phyloP scores from a whole-genome alignment of 768 basidiomycete genomes.

The Termitomyces sp. region DNA sequence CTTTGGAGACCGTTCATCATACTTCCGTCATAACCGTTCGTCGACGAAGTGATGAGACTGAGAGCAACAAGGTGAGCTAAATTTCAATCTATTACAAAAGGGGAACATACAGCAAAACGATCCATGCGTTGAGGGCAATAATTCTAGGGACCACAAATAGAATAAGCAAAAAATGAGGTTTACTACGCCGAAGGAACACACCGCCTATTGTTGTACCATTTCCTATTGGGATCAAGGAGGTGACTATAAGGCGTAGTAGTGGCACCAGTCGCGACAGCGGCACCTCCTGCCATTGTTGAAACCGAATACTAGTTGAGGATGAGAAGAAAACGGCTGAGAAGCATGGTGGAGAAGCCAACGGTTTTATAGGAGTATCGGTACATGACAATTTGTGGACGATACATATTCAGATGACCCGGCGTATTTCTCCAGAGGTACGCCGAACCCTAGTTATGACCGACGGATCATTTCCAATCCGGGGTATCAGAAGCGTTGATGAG shows the following conservation, averaged over 20 bases:
- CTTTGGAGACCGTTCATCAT: conserved; percentile 83
- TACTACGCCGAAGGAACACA: conserved; percentile 17
- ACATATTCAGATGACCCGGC: conserved; percentile 32
- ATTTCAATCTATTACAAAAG: neutral
- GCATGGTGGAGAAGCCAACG: conserved; percentile 20
- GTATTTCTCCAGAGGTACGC: conserved; percentile 45
- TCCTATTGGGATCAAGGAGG: conserved; percentile 61
- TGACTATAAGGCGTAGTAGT: conserved; percentile 35
- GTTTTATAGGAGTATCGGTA: conserved; percentile 27
- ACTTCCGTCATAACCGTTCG: conserved; percentile 73
- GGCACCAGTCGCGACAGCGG: conserved; percentile 32
- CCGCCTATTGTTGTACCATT: conserved; percentile 79
- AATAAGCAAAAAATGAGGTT: neutral
- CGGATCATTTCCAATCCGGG: conserved; percentile 10
- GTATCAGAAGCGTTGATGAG: neutral
- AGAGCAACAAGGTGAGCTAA: neutral
- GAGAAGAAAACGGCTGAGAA: conserved; percentile 30
- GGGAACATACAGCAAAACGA: conserved; percentile 53
- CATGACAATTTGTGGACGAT: neutral
- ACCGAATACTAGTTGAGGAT: conserved; percentile 19
- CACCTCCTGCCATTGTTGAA: conserved; percentile 54
- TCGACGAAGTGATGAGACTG: conserved; percentile 73
- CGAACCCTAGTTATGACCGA: conserved; percentile 10
- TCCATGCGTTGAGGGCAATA: conserved; percentile 66
- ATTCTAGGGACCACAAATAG: conserved; percentile 33